Evolutionary conservation across 2,329 filamentous ascomycete genomes (phyloP).

Genomic region (Boeremia lycopersici): DNA sequence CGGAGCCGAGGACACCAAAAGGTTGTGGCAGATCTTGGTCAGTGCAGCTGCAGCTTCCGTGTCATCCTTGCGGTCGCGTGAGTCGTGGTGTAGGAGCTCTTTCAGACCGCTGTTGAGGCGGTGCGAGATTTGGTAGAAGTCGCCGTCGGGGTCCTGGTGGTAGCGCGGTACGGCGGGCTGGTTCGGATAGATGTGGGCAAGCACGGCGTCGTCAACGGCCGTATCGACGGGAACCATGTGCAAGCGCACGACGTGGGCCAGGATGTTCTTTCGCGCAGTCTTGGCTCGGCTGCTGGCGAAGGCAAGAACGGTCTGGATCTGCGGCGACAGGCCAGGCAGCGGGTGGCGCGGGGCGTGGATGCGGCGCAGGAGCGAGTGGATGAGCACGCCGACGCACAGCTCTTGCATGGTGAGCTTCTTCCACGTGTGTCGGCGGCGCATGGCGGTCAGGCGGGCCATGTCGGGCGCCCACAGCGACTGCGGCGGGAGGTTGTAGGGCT

Average conservation of each 20-base stretch:
- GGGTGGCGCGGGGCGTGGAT: constrained; percentile 12
- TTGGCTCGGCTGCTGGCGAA: constrained; percentile 4
- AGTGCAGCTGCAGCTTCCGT: constrained; percentile 23
- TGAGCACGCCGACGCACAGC: constrained; percentile 49
- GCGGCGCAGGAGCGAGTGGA: constrained; percentile 43
- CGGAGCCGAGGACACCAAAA: constrained; percentile 65
- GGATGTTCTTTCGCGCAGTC: constrained; percentile 22
- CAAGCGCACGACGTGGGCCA: constrained; percentile 23
- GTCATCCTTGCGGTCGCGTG: constrained; percentile 18
- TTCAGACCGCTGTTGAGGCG: constrained; percentile 42
- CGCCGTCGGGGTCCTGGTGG: constrained; percentile 46
- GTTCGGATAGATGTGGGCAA: constrained; percentile 13
- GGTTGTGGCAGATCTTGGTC: constrained; percentile 62
- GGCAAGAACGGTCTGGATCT: constrained; percentile 24
- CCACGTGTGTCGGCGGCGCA: constrained; percentile 42
- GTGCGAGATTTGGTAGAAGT: constrained; percentile 38
- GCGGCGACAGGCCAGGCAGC: constrained; percentile 24
- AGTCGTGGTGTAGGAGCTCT: constrained; percentile 23
- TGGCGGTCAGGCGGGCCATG: constrained; percentile 35
- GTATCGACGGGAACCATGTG: constrained; percentile 14
- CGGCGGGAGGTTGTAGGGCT: constrained; percentile 47
- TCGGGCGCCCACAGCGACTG: constrained; percentile 54
- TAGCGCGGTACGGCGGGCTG: constrained; percentile 40
- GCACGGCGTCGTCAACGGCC: constrained; percentile 18
- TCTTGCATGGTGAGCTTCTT: constrained; percentile 54